phyloP scores from a whole-genome alignment of 192 early-diverging fungal genomes.

The Linnemannia schmuckeri region DNA sequence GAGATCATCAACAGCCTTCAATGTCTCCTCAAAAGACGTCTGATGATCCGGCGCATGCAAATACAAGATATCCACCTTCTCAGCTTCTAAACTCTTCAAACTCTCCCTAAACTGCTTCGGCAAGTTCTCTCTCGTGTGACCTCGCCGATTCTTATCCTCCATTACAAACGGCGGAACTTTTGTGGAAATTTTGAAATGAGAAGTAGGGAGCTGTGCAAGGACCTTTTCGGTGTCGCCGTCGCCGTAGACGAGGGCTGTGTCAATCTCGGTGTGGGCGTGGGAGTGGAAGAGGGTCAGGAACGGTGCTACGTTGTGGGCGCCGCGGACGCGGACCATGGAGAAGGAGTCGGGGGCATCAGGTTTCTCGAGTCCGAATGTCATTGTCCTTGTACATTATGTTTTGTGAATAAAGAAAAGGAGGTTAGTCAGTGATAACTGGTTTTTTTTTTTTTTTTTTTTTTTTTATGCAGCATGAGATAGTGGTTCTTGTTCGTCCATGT shows the following conservation, averaged over 20 bases:
- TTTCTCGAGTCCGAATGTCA: constrained; percentile 14
- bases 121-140: constrained; percentile 55
- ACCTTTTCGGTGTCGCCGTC: constrained; percentile 64
- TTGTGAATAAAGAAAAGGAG: neutral
- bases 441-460: neutral
- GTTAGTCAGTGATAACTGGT: neutral
- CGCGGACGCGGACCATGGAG: neutral
- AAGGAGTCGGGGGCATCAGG: neutral
- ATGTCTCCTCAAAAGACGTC: constrained; percentile 65
- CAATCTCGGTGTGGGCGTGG: constrained; percentile 12
- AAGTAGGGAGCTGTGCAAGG: constrained; percentile 17
- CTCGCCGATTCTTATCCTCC: neutral
- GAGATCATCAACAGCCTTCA: constrained; percentile 68
- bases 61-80: constrained; percentile 73
- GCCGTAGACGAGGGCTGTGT: constrained; percentile 55
- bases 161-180: constrained; percentile 39
- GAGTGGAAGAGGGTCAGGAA: neutral
- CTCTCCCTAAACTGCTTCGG: constrained; percentile 41
- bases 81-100: constrained; percentile 58
- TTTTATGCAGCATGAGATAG: neutral
- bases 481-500: neutral
- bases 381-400: neutral
- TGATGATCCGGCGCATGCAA: constrained; percentile 71
- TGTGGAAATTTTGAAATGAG: constrained; percentile 64
- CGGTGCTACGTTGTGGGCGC: neutral